A percentile compares a stretch with the other conserved stretches of the same genome.
phyloP scores from a whole-genome alignment of 371 early-diverging fungal genomes.

The Mortierella sp. region DNA sequence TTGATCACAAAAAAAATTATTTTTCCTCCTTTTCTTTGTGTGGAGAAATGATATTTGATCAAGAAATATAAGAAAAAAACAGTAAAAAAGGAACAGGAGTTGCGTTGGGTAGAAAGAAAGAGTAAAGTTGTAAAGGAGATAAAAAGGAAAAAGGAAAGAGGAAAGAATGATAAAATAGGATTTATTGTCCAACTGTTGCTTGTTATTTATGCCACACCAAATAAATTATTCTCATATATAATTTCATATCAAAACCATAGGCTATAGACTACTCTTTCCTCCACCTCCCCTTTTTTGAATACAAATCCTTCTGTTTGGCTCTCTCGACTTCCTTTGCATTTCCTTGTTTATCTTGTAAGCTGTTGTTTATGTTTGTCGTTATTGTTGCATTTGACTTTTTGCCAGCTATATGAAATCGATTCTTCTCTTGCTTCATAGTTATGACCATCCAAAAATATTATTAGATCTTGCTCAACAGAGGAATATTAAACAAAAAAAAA shows the following conservation, averaged over 20 bases:
- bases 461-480: no score
- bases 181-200: not conserved
- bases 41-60: not conserved
- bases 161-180: not conserved
- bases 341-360: not conserved
- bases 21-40: not conserved
- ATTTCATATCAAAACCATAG: no score
- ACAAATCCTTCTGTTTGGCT: no score
- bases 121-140: not conserved
- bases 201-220: no score
- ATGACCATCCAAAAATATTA: no score
- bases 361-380: not conserved
- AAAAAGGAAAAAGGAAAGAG: conserved; percentile 13
- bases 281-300: no score
- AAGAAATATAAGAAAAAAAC: not conserved
- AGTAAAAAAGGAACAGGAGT: not conserved
- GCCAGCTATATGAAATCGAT: no score
- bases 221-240: no score
- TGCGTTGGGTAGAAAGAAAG: not conserved
- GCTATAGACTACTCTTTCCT: no score
- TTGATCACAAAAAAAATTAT: not conserved
- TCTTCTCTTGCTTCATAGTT: not conserved
- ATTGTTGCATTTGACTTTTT: not conserved
- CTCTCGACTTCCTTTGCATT: no score
- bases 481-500: no score